Base-by-base conservation (phyloP, 768 basidiomycete genomes). In the Krasilnikovozyma curviuscula region DNA sequence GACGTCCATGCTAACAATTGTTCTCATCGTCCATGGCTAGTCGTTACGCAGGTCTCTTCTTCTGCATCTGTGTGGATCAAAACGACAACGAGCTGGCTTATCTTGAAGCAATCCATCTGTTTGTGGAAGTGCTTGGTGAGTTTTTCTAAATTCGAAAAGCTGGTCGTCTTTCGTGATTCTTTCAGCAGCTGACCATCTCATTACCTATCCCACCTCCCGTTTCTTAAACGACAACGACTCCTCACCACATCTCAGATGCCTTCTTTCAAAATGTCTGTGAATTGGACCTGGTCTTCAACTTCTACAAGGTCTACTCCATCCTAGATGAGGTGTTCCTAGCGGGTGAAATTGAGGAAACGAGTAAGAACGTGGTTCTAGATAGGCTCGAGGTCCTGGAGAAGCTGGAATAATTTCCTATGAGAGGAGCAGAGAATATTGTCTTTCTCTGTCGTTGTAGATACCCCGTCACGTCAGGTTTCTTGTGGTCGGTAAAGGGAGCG, bases 251-350 rank as follows among this genome's bases (percentile, higher is more conserved):
- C 49, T 56, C 49, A 93, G 91, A 97, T 62, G 78, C 88, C 0
- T 98, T 97, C 71, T 98, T 98, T 59, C 88, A 95, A 61, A 97
- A 98, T 57, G 93, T 98, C 1, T 95, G 93, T 68, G 89, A 95
- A 38, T 70, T 95, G 27, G 93, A 97, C 61, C 74, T 98, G 0
- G 93, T 98, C 2, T 98, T 97, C 70, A 95, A 95, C 65, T 98
- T 97, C 63, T 93, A 97, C 68, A 97, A 97, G 71, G 91, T 97
- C 7, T 97, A 98, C 59, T 88, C 93, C 3, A 95, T 98, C 46
- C 70, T 98, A 48, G 93, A 98, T 62, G 93, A 98, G 61, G 84
- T 95, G 44, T 97, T 98, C 68, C 72, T 98, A 13, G 93, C 93
- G 3, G 93, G 93, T 5, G 93, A 98, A 67, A 81, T 97, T 34